Base-by-base conservation (phyloP, 2,329 filamentous ascomycete species). In the Salinomyces thailandicus region DNA sequence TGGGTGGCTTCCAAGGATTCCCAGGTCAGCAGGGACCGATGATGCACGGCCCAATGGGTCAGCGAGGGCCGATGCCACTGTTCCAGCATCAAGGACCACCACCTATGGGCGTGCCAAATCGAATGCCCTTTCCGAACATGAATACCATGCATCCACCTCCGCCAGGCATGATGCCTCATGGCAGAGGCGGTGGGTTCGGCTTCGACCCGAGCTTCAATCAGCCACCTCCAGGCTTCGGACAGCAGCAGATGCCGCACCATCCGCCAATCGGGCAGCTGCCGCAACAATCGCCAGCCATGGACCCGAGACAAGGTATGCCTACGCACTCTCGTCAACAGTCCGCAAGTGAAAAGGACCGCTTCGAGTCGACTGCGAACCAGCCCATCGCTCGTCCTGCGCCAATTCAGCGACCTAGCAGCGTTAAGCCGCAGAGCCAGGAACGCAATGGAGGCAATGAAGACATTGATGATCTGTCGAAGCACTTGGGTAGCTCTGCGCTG, bases 401-500 rank as follows among this genome's bases (percentile, higher is more conserved):
- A 1, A 95, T 96, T 45, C 85, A 89, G 44, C 75, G 86, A 20
- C 89, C 91, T 1, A 79, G 79, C 12, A 94, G 86, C 57, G 75
- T 71, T 7, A 69, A 70, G 43, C 72, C 73, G 18, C 66, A 65
- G 37, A 61, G 55, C 26, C 57, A 62, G 18, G 62, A 66, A 14
- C 54, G 57, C 40, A 57, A 55, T 28, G 55, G 45, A 31, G 52
- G 58, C 2, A 68, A 70, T 17, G 62, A 66, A 18, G 77, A 80
- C 38, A 66, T 85, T 11, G 57, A 60, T 7, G 50, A 55, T 31
- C 39, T 59, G 22, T 57, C 51, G 13, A 55, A 80, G 42, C 86
- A 91, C 50, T 70, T 98, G 17, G 91, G 91, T 9, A 96, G 89
- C 60, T 87, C 85, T 50, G 91, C 87, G 9, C 68, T 98, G 9